Evolutionary conservation across 805 yeast genomes (phyloP), one percentile per base, ranked within the genome.

Genomic region (Scheffersomyces coipomensis): DNA sequence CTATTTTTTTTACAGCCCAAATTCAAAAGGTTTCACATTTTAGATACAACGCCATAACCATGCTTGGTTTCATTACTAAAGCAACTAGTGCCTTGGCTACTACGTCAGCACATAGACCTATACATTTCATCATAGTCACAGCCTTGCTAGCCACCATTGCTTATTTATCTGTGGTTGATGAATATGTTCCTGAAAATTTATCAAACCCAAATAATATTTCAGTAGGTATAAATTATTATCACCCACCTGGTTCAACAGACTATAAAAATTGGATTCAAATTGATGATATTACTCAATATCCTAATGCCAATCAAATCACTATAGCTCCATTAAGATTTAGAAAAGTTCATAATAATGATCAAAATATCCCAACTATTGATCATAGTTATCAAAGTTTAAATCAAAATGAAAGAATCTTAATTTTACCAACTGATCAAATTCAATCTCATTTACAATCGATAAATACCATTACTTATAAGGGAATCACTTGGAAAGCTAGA

Each of bases 91-190:
- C 64, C 31, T 51, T 80, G 38, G 84, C 86, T 33, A 68, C 67
- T 42, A 58, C 74, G 17, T 79, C 91, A 38, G 93, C 96, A 11
- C 76, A 78, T 43, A 76, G 82, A 55, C 99, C 99, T 13, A 87
- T 91, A 49, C 98, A 90, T 62, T 76, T 88, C 39, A 81, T 90
- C 38, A 79, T 88, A 34, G 54, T 79, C 40, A 76, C 88, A 5
- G 74, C 91, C 11, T 64, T 89, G 35, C 58, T 88, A 29, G 93
- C 95, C 2, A 83, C 96, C 3, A 65, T 86, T 38, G 84, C 91
- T 7, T 91, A 90, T 58, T 71, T 90, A 42, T 76, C 90, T 3
- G 76, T 83, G 3, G 79, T 85, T 25, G 88, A 83, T 48, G 81
- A 82, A 44, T 84, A 82, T 57, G 66, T 76, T 37, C 75, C 79